Base-by-base conservation (phyloP, 2,329 filamentous ascomycete genomes). In the Pyricularia grisea region DNA sequence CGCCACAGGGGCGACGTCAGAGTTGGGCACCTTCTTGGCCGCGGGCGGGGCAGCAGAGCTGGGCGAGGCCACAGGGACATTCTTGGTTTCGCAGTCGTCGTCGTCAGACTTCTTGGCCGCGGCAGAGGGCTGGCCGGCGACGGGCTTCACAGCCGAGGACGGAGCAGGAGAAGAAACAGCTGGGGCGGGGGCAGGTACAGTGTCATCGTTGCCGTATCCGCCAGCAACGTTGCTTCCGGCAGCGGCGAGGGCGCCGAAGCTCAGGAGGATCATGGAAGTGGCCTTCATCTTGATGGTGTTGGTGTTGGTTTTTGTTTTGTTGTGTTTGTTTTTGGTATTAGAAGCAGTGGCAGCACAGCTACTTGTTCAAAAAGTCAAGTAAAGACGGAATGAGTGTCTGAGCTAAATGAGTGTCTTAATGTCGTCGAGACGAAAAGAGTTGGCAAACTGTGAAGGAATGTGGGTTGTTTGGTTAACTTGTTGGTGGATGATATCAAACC, bases 261-360 rank as follows among this genome's bases (percentile, higher is more conserved):
- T 27, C 17, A 67, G 65, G 65, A 67, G 20, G 65, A 42, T 27
- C 30, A 66, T 36, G 33, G 33, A 17, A 50, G 65, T 27, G 17
- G 33, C 33, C 65, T 67, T 67, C 65, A 67, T 67, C 17, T 14
- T 67, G 65, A 50, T 30, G 25, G 64, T 31, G 64, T 20, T 20
- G 17, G 23, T 27, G 3, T 36, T 12, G 10, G 12, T 36, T 36
- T 3, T 36, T 36, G 33, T 2, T 36, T 36, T 2, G 4, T 12
- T 3, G 12, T 2, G 31, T 5, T 2, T 33, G 31, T 33, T 36
- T 36, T 36, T 20, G 64, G 25, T 12, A 33, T 31, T 28, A 65
- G 64, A 12, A 17, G 25, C 27, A 25, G 28, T 14, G 60, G 60
- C 23, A 64, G 60, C 60, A 64, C 60, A 64, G 60, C 60, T 64